phyloP scores from a whole-genome alignment of 192 early-diverging fungal genomes.

The Coemansia javaensis region DNA sequence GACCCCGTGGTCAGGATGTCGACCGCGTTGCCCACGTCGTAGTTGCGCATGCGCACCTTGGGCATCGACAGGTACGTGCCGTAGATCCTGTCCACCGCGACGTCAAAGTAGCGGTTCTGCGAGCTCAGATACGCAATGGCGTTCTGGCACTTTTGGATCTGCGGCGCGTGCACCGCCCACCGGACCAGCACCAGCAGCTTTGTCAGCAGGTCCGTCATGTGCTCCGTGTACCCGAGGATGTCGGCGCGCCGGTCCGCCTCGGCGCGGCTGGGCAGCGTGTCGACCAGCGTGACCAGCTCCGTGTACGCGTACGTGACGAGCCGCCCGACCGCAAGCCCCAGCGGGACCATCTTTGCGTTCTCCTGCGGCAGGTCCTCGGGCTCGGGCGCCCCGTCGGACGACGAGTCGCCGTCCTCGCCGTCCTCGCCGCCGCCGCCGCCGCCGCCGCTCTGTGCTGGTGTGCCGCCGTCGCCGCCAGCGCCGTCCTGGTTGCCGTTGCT shows the following conservation, averaged over 20 bases:
- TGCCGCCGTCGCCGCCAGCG: neutral
- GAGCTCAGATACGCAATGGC: slow-evolving; percentile 58
- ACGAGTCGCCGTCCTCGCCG: neutral
- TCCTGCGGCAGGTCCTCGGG: slow-evolving; percentile 53
- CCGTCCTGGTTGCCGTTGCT: slow-evolving; percentile 1
- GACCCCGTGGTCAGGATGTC: slow-evolving; percentile 82
- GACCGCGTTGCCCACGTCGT: slow-evolving; percentile 76
- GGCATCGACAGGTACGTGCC: slow-evolving; percentile 50
- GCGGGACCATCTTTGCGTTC: slow-evolving; percentile 59
- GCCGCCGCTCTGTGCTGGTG: neutral
- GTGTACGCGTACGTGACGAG: slow-evolving; percentile 62
- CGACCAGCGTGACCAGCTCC: slow-evolving; percentile 61
- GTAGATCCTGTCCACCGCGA: slow-evolving; percentile 59
- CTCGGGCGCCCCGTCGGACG: slow-evolving; percentile 4
- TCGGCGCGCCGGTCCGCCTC: slow-evolving; percentile 56
- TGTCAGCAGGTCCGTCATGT: slow-evolving; percentile 60
- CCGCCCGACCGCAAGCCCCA: slow-evolving; percentile 57
- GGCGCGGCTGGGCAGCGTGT: slow-evolving; percentile 58
- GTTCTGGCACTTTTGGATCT: slow-evolving; percentile 68
- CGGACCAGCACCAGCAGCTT: slow-evolving; percentile 72
- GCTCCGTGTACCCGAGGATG: slow-evolving; percentile 60
- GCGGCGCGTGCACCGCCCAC: slow-evolving; percentile 66
- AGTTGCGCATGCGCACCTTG: slow-evolving; percentile 66
- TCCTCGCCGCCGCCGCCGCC: slow-evolving; percentile 2
- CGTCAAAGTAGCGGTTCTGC: slow-evolving; percentile 58